phyloP scores from a whole-genome alignment of 805 yeast genomes.

The Clavispora phyllophila region DNA sequence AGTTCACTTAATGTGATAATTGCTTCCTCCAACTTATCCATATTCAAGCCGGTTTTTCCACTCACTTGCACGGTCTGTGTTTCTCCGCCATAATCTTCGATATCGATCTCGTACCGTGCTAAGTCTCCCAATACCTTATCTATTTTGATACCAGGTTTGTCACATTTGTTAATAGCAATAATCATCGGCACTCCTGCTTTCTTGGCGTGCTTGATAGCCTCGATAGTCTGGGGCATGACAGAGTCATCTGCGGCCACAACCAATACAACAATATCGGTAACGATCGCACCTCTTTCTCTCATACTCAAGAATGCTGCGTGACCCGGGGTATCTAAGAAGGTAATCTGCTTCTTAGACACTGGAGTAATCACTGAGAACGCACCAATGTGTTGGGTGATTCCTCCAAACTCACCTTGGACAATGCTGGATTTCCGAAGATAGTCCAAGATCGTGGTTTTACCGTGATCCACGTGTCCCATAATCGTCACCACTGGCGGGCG shows the following conservation, averaged over 20 bases:
- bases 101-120: slow-evolving; percentile 70
- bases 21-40: slow-evolving; percentile 87
- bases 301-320: slow-evolving; percentile 95
- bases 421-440: slow-evolving; percentile 78
- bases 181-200: slow-evolving; percentile 76
- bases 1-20: slow-evolving; percentile 80
- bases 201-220: slow-evolving; percentile 90
- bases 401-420: slow-evolving; percentile 85
- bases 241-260: slow-evolving; percentile 98
- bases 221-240: slow-evolving; percentile 95
- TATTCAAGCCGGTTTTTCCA: slow-evolving; percentile 84
- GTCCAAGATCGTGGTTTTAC: slow-evolving; percentile 92
- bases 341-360: slow-evolving; percentile 64
- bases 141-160: slow-evolving; percentile 68
- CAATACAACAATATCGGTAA: slow-evolving; percentile 86
- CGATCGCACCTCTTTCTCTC: slow-evolving; percentile 94
- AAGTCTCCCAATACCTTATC: slow-evolving; percentile 76
- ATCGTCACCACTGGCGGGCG: slow-evolving; percentile 95
- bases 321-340: slow-evolving; percentile 96
- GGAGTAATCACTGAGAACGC: slow-evolving; percentile 89
- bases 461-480: slow-evolving; percentile 99
- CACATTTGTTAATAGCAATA: slow-evolving; percentile 92
- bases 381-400: slow-evolving; percentile 97
- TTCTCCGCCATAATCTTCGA: slow-evolving; percentile 94
- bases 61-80: slow-evolving; percentile 84